Conservation (phyloP, 805 yeast species). For the Lachancea thermotolerans region DNA sequence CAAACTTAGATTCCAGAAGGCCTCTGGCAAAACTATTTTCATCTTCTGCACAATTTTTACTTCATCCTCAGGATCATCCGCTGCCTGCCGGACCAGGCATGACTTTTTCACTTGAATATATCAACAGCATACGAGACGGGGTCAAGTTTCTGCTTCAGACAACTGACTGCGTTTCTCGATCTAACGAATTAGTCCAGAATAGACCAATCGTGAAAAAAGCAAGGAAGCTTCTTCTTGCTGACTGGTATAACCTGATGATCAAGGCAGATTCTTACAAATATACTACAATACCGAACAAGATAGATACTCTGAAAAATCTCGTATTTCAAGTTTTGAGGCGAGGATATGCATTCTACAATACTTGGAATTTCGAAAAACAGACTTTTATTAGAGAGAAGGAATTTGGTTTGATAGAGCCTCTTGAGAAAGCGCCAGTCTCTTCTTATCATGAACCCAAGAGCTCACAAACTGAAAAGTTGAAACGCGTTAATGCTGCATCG, state of each 20-base stretch:
- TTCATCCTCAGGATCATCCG: constrained; percentile 52
- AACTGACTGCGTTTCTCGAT: constrained; percentile 69
- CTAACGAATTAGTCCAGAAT: constrained; percentile 60
- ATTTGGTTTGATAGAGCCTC: constrained; percentile 1
- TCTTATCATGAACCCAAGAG: background rate
- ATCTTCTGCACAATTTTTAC: constrained; percentile 58
- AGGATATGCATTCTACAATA: constrained; percentile 54
- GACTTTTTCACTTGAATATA: constrained; percentile 49
- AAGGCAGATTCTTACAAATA: constrained; percentile 71
- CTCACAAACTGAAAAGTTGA: background rate
- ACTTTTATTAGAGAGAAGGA: constrained; percentile 32
- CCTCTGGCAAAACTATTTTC: constrained; percentile 52
- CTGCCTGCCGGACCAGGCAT: constrained; percentile 30
- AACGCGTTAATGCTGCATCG: constrained; percentile 10
- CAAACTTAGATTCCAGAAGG: constrained; percentile 32
- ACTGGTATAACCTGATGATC: constrained; percentile 73
- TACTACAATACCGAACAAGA: constrained; percentile 49
- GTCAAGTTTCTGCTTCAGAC: constrained; percentile 55
- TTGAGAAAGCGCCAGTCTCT: background rate
- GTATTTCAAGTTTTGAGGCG: constrained; percentile 61
- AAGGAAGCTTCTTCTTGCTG: constrained; percentile 64
- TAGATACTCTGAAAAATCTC: constrained; percentile 56
- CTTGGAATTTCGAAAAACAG: constrained; percentile 65
- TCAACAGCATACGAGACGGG: constrained; percentile 68
- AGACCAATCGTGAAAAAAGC: constrained; percentile 54